Percentiles rank a stretch among this genome's conserved stretches.
phyloP scores from a whole-genome alignment of 768 basidiomycete genomes.

The Boletales sp. region DNA sequence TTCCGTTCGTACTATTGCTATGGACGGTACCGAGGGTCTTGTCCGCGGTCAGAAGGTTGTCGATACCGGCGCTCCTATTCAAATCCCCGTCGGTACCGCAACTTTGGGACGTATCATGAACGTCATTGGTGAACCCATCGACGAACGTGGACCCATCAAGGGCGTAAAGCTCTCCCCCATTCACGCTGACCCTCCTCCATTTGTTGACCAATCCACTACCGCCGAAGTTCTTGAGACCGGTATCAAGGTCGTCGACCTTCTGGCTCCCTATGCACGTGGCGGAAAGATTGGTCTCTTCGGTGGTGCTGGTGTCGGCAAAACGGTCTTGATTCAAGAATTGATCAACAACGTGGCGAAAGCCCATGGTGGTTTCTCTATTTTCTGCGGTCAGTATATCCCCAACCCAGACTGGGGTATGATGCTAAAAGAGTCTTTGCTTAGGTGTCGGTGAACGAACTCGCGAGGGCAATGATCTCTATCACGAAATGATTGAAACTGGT shows the following conservation, averaged over 20 bases:
- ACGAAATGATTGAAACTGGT: constrained; percentile 99
- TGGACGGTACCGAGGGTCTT: constrained; percentile 99
- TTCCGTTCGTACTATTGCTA: constrained; percentile 98
- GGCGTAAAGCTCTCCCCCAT: constrained; percentile 91
- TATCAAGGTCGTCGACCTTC: constrained; percentile 99
- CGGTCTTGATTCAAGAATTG: constrained; percentile 98
- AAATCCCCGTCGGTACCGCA: constrained; percentile 91
- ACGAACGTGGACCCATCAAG: constrained; percentile 98
- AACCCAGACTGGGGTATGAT: background rate
- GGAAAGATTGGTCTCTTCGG: constrained; percentile 99
- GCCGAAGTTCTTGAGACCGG: constrained; percentile 99
- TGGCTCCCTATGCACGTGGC: constrained; percentile 99
- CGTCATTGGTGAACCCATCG: constrained; percentile 99
- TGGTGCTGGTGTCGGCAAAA: constrained; percentile 99
- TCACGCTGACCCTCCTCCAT: constrained; percentile 95
- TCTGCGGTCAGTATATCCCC: constrained; percentile 65
- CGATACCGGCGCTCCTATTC: constrained; percentile 95
- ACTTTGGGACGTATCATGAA: constrained; percentile 99
- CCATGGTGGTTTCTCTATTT: constrained; percentile 99
- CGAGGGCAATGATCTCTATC: constrained; percentile 99
- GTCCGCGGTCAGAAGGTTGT: constrained; percentile 97
- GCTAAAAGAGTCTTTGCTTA: constrained; percentile 26
- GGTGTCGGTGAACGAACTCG: constrained; percentile 99
- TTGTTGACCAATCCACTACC: constrained; percentile 98
- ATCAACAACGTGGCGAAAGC: constrained; percentile 99